Conservation (phyloP, 2,329 filamentous ascomycete genomes). For the Tolypocladium ophioglossoides region DNA sequence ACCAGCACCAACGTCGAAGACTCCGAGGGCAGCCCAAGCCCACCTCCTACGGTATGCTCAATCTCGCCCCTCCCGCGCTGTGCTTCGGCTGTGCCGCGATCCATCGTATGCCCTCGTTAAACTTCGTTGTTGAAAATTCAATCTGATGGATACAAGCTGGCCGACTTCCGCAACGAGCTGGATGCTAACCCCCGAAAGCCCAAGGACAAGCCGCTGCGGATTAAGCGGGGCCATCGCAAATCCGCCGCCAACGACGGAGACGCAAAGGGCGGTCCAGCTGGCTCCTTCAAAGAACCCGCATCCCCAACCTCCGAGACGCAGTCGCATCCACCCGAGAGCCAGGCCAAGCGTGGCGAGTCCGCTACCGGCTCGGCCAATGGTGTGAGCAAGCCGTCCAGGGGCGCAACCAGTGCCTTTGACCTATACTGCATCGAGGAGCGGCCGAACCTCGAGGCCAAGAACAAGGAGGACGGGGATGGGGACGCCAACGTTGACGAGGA, state of each 20-base stretch:
- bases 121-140: conserved; percentile 19
- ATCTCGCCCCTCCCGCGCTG: conserved; percentile 3
- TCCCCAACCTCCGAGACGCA: conserved; percentile 40
- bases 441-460: conserved; percentile 30
- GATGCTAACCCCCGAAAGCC: conserved; percentile 42
- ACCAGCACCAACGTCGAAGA: conserved; percentile 68
- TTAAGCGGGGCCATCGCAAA: conserved; percentile 62
- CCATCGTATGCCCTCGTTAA: conserved; percentile 8
- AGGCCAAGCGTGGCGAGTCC: conserved; percentile 14
- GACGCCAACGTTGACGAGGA: conserved; percentile 39
- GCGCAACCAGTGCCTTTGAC: conserved; percentile 39
- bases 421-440: conserved; percentile 43
- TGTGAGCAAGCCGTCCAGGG: conserved; percentile 28
- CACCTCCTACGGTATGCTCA: conserved; percentile 60
- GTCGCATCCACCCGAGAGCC: conserved; percentile 18
- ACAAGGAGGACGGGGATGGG: conserved; percentile 24
- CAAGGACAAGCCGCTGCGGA: conserved; percentile 66
- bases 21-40: conserved; percentile 68
- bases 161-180: conserved; percentile 19
- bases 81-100: conserved; percentile 8
- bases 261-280: conserved; percentile 25
- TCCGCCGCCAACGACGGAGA: conserved; percentile 37
- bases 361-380: conserved; percentile 24
- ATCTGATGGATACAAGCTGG: conserved; percentile 20
- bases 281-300: conserved; percentile 34